phyloP scores from a whole-genome alignment of 495 filamentous ascomycete genomes.

The Evernia prunastri region DNA sequence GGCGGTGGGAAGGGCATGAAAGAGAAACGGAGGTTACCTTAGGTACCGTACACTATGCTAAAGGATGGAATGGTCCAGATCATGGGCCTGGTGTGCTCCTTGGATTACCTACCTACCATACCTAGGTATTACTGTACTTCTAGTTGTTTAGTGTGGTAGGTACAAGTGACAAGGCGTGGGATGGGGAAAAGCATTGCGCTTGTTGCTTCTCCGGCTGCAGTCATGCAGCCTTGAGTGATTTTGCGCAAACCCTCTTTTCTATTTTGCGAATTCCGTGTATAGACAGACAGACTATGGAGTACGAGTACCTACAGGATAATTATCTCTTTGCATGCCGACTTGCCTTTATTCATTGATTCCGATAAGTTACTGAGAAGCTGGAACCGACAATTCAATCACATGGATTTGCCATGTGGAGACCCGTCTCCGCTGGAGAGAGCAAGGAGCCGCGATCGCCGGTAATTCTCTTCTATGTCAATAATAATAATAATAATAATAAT shows the following conservation, averaged over 20 bases:
- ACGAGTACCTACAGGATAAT: no score
- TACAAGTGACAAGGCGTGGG: background rate
- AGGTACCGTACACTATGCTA: no score
- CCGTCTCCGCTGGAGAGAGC: background rate
- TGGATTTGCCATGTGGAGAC: background rate
- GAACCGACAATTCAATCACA: background rate
- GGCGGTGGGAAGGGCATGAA: background rate
- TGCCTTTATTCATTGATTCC: background rate
- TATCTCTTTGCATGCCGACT: background rate
- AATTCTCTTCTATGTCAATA: background rate
- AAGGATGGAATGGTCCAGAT: background rate
- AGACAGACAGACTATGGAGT: no score
- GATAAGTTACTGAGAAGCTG: background rate
- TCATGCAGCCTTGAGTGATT: background rate
- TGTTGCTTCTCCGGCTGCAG: background rate
- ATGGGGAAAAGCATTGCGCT: background rate
- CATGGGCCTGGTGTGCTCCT: background rate
- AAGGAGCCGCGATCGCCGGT: background rate
- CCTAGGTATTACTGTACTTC: no score
- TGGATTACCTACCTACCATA: no score
- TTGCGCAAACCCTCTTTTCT: background rate
- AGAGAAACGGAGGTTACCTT: background rate
- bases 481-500: no score
- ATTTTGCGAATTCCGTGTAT: no score
- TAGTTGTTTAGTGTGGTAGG: no score